Evolutionary conservation across 1,284 basidiomycete species (phyloP).

Genomic region (Papiliotrema fonsecae): DNA sequence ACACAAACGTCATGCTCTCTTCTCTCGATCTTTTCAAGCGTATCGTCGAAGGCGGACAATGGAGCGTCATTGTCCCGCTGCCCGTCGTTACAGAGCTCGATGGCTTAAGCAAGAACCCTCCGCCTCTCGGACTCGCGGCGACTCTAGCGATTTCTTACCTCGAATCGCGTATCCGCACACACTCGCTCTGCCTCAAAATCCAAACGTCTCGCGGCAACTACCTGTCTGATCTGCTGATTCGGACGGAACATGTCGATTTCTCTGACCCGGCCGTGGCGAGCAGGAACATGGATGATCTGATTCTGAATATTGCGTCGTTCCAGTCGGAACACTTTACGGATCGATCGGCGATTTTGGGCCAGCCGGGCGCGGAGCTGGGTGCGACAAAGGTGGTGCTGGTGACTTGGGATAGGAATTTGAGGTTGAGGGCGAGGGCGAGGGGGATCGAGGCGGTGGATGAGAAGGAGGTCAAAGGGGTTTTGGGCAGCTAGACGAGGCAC

Average conservation of each 20-base stretch:
- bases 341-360: slow-evolving; percentile 64
- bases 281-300: slow-evolving; percentile 79
- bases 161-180: slow-evolving; percentile 67
- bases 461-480: slow-evolving; percentile 41
- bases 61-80: slow-evolving; percentile 86
- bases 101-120: slow-evolving; percentile 67
- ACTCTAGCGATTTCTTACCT: slow-evolving; percentile 68
- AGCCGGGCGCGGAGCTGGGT: slow-evolving; percentile 28
- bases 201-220: slow-evolving; percentile 95
- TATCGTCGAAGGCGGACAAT: slow-evolving; percentile 72
- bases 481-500: slow-evolving; percentile 12
- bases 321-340: slow-evolving; percentile 89
- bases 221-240: slow-evolving; percentile 72
- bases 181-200: slow-evolving; percentile 76
- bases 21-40: slow-evolving; percentile 66
- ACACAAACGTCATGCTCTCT: slow-evolving; percentile 88
- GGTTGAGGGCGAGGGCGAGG: slow-evolving; percentile 44
- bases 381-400: slow-evolving; percentile 80
- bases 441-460: slow-evolving; percentile 47
- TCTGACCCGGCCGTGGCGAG: slow-evolving; percentile 1
- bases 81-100: slow-evolving; percentile 96
- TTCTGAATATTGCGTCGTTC: slow-evolving; percentile 85
- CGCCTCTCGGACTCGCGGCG: slow-evolving; percentile 62
- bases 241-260: slow-evolving; percentile 76
- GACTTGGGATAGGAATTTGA: slow-evolving; percentile 78